phyloP scores from a whole-genome alignment of 148 eudicot species.

The Amaranthus hypochondriacus region DNA sequence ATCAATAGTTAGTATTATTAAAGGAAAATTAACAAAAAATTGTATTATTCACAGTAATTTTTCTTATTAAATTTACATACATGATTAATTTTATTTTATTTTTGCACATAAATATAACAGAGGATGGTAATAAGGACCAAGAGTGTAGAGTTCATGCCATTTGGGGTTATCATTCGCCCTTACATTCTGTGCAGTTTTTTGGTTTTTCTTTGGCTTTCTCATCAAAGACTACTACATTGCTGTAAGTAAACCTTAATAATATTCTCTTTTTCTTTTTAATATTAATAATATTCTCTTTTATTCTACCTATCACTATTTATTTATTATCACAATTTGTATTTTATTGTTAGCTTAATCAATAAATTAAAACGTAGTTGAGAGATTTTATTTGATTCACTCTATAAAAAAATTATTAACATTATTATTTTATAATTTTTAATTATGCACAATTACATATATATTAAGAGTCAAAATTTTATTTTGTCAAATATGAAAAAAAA shows the following conservation, averaged over 20 bases:
- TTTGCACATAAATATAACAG: conserved; percentile 25
- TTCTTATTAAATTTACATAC: not conserved
- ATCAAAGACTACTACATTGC: conserved; percentile 58
- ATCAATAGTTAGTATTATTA: no score
- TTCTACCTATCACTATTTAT: no score
- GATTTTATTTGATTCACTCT: no score
- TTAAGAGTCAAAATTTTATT: no score
- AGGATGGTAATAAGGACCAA: conserved; percentile 65
- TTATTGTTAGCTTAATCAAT: not conserved
- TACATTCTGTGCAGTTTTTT: conserved; percentile 68
- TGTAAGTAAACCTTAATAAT: conserved; percentile 33
- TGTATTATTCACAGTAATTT: no score
- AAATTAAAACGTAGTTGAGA: not conserved
- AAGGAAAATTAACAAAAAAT: no score
- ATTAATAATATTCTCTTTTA: not conserved
- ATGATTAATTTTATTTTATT: not conserved
- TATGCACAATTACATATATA: no score
- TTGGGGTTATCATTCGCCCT: conserved; percentile 59
- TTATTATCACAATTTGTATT: not conserved
- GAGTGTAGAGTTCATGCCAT: conserved; percentile 86
- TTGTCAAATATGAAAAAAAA: no score
- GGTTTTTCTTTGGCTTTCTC: conserved; percentile 80
- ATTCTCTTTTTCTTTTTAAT: not conserved
- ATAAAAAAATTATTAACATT: no score
- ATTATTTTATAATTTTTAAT: no score